Base-by-base conservation (phyloP, 768 basidiomycete species). In the Lentinula aciculospora region DNA sequence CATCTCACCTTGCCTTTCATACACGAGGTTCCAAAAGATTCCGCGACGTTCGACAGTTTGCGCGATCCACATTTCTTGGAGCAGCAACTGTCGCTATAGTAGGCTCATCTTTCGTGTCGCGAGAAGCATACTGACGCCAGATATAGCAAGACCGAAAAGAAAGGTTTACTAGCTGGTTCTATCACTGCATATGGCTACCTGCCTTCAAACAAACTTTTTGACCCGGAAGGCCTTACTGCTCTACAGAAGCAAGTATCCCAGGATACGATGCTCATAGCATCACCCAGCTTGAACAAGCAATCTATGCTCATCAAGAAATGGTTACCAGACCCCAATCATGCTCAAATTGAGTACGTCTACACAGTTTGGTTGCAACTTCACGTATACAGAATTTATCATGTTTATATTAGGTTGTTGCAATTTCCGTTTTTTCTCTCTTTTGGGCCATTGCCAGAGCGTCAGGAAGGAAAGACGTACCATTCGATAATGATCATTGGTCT, bases 401-500 rank as follows among this genome's bases (percentile, higher is more conserved):
- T 10, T 50, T 12, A 28, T 34, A 53, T 37, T 51, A 61, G 60
- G 48, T 4, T 61, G 19, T 46, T 53, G n/a, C 54, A 42, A 23
- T 50, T 59, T n/a, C 53, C 62, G 1, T 57, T 58, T 10, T 63
- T 62, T 53, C 48, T 63, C 5, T 58, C 58, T n/a, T 32, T 46
- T 23, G 42, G 32, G 13, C 42, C 40, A 2, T 19, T 53, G 7
- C 44, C 44, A 12, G 48, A 62, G 0, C 59, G 63, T 29, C 62
- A 68, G 67, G 45, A 62, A 58, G 25, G 28, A 3, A 53, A 28
- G 15, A n/a, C 7, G 19, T 71, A 71, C 36, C 53, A 45, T 39
- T 59, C 65, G 1, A 39, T 69, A 5, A 45, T 64, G 13, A 48
- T 55, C 17, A 60, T 58, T 17, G 59, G 72, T 6, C 65, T 72